These are phyloP conservation scores for Saccharomycopsis synnaedendra DNA, from an alignment of 805 yeast genomes.

Conservation along the genomic window DNA sequence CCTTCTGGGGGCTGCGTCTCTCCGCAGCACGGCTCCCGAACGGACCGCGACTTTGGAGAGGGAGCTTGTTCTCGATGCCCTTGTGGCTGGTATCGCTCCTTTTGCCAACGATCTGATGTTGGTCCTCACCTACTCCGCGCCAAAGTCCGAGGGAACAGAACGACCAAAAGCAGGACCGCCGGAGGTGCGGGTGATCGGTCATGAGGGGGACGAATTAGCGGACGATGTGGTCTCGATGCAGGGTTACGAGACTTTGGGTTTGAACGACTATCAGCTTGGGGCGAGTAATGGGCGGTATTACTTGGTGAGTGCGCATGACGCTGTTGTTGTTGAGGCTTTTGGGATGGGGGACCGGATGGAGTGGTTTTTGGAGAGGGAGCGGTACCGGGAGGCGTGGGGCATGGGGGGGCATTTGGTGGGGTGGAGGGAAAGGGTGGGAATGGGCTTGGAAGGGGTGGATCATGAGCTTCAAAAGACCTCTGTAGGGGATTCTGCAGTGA, in stretches of 20 bases:
- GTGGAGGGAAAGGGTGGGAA: slow-evolving; percentile 36
- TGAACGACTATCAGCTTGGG: slow-evolving; percentile 70
- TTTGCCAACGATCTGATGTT: slow-evolving; percentile 62
- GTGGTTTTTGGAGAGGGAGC: slow-evolving; percentile 54
- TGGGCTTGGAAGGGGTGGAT: slow-evolving; percentile 48
- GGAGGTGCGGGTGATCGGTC: slow-evolving; percentile 60
- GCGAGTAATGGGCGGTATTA: slow-evolving; percentile 36
- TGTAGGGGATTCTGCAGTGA: too few relatives aligned
- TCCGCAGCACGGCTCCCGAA: slow-evolving; percentile 33
- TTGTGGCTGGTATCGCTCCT: slow-evolving; percentile 71
- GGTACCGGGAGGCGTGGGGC: slow-evolving; percentile 66
- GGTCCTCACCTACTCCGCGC: slow-evolving; percentile 37
- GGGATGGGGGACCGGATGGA: slow-evolving; percentile 55
- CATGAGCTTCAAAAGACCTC: slow-evolving; percentile 16
- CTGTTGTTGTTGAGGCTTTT: slow-evolving; percentile 63
- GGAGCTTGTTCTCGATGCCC: slow-evolving; percentile 29
- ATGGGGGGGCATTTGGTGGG: slow-evolving; percentile 50
- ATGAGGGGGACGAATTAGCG: slow-evolving; percentile 61
- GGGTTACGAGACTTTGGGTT: slow-evolving; percentile 45
- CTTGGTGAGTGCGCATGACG: slow-evolving; percentile 73
- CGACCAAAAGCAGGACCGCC: slow-evolving; percentile 39
- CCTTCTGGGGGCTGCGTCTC: slow-evolving; percentile 43
- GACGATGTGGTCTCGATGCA: slow-evolving; percentile 69
- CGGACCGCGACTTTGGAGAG: slow-evolving; percentile 35
- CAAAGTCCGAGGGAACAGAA: slow-evolving; percentile 7